Evolutionary conservation across 2,329 filamentous ascomycete species (phyloP).

Genomic region (Dendryphion nanum): DNA sequence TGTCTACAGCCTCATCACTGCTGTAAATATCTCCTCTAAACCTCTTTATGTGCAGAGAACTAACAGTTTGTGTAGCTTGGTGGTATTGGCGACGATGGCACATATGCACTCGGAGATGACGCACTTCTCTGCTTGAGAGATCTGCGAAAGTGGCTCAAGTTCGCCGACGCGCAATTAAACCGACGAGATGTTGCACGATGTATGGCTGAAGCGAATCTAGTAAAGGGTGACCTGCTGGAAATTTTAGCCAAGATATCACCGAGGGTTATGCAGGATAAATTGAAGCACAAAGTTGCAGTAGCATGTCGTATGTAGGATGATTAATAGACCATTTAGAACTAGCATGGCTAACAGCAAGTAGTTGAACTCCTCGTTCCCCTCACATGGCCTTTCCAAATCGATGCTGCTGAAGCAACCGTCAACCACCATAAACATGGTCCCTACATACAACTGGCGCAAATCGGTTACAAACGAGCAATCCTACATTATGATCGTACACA

Average conservation of each 20-base stretch:
- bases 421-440: slow-evolving; percentile 93
- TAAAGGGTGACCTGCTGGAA: slow-evolving; percentile 83
- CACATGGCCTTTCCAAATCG: slow-evolving; percentile 88
- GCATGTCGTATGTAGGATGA: slow-evolving; percentile 60
- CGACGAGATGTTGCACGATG: slow-evolving; percentile 93
- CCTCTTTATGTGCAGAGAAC: neutral
- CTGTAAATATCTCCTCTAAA: slow-evolving; percentile 57
- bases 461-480: slow-evolving; percentile 84
- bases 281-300: slow-evolving; percentile 76
- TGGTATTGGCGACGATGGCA: slow-evolving; percentile 76
- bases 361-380: slow-evolving; percentile 87
- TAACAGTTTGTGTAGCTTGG: slow-evolving; percentile 63
- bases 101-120: slow-evolving; percentile 89
- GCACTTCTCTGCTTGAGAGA: slow-evolving; percentile 89
- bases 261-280: slow-evolving; percentile 67
- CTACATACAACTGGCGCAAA: slow-evolving; percentile 82
- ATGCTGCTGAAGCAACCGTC: slow-evolving; percentile 77
- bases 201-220: slow-evolving; percentile 86
- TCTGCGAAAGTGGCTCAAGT: slow-evolving; percentile 89
- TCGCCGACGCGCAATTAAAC: slow-evolving; percentile 91
- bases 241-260: slow-evolving; percentile 78
- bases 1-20: slow-evolving; percentile 89
- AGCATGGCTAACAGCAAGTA: slow-evolving; percentile 28
- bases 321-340: rapidly evolving
- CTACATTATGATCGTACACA: slow-evolving; percentile 77